A percentile compares a stretch with the other conserved stretches of the same genome.
phyloP scores from a whole-genome alignment of 2,329 filamentous ascomycete species.

The Pseudogymnoascus sp. region DNA sequence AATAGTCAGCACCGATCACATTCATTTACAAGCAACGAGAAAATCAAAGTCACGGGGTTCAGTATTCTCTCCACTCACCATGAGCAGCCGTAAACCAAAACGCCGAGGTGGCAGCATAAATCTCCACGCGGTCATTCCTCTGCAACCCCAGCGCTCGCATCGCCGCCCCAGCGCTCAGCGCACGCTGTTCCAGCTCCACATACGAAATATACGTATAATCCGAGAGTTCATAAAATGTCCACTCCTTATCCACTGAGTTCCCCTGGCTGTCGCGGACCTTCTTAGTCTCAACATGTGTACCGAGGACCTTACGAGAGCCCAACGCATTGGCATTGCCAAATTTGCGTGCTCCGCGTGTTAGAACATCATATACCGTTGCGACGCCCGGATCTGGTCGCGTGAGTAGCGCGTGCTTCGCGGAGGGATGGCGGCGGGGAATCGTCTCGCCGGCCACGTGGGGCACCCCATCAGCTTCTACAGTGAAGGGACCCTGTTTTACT shows the following conservation, averaged over 20 bases:
- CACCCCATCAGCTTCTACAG: constrained; percentile 50
- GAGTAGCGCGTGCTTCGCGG: constrained; percentile 48
- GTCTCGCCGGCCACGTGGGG: constrained; percentile 57
- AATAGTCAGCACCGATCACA: neutral
- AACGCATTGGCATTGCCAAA: constrained; percentile 57
- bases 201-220: constrained; percentile 70
- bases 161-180: constrained; percentile 58
- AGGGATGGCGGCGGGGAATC: constrained; percentile 55
- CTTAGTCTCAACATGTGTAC: constrained; percentile 74
- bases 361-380: constrained; percentile 66
- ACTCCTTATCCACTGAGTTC: constrained; percentile 71
- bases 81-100: constrained; percentile 79
- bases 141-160: constrained; percentile 64
- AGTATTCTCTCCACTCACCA: constrained; percentile 30
- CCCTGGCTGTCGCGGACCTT: constrained; percentile 77
- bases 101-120: constrained; percentile 66
- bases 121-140: constrained; percentile 61
- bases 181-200: constrained; percentile 65
- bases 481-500: constrained; percentile 44
- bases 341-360: constrained; percentile 56
- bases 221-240: constrained; percentile 80
- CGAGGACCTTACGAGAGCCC: constrained; percentile 64
- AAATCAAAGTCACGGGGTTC: neutral
- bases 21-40: neutral
- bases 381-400: constrained; percentile 48